Evolutionary conservation across 805 yeast genomes (phyloP).

Genomic region (Lachancea waltii): DNA sequence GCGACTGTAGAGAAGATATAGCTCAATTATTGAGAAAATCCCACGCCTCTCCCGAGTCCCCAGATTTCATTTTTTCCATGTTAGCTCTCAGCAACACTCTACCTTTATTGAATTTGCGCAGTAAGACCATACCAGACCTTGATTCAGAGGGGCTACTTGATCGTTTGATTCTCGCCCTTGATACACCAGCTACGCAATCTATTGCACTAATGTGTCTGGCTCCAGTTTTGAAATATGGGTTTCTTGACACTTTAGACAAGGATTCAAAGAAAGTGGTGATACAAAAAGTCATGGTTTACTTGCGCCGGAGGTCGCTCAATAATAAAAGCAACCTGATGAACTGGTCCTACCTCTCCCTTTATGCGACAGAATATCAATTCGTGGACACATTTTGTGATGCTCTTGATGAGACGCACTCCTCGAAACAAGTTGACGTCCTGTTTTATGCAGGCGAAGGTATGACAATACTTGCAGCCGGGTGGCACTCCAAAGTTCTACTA

Average conservation of each 20-base stretch:
- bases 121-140: neutral
- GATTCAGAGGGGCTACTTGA: neutral
- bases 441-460: constrained; percentile 84
- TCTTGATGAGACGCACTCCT: constrained; percentile 50
- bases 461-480: constrained; percentile 63
- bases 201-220: constrained; percentile 14
- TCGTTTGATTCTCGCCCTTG: neutral
- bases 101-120: neutral
- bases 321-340: constrained; percentile 56
- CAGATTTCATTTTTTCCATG: neutral
- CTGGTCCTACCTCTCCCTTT: constrained; percentile 49
- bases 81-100: constrained; percentile 1
- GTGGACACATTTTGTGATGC: constrained; percentile 36
- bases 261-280: constrained; percentile 21
- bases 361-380: constrained; percentile 26
- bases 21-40: neutral
- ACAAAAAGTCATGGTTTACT: constrained; percentile 21
- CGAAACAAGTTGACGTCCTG: constrained; percentile 68
- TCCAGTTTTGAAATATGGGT: constrained; percentile 38
- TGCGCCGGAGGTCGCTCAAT: constrained; percentile 40
- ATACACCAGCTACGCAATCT: neutral
- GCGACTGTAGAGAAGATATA: neutral
- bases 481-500: constrained; percentile 55
- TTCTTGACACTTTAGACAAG: constrained; percentile 17
- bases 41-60: neutral